Conservation (phyloP, 2,329 filamentous ascomycete genomes). For the Aspergillus viridinutans region DNA sequence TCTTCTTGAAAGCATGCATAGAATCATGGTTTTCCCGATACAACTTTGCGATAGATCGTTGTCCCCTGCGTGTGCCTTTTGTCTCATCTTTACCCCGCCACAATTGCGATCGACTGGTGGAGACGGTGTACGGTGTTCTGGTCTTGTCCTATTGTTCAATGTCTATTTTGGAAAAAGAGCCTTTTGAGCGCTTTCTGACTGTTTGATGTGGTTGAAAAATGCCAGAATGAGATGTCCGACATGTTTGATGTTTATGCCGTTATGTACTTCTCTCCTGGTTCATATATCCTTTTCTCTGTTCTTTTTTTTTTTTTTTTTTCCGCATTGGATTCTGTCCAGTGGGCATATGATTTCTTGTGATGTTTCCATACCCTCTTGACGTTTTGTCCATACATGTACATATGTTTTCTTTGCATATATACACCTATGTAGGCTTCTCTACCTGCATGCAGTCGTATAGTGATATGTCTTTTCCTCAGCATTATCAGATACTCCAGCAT, state of each 20-base stretch:
- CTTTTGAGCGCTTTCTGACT: conserved; percentile 23
- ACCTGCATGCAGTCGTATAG: conserved; percentile 1
- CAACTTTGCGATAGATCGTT: conserved; percentile 14
- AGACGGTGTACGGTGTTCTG: conserved; percentile 14
- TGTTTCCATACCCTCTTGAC: conserved; percentile 17
- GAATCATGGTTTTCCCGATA: conserved; percentile 11
- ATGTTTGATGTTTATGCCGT: conserved; percentile 26
- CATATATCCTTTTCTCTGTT: conserved; percentile 3
- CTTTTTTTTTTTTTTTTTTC: conserved; percentile 4
- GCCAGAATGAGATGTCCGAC: conserved; percentile 31
- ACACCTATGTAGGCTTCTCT: conserved; percentile 5
- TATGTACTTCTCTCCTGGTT: conserved; percentile 25
- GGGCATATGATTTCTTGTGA: conserved; percentile 12
- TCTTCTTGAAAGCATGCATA: conserved; percentile 11
- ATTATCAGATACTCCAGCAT: not conserved
- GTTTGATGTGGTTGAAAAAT: conserved; percentile 22
- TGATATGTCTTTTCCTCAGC: not conserved
- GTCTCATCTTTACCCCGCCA: conserved; percentile 4
- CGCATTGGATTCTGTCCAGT: conserved; percentile 9
- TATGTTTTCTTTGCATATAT: conserved; percentile 31
- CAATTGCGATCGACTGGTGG: conserved; percentile 8
- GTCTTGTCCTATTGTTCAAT: conserved; percentile 10
- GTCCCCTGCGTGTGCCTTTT: conserved; percentile 6
- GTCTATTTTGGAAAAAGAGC: conserved; percentile 10
- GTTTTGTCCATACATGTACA: conserved; percentile 27